Evolutionary conservation across 2,329 filamentous ascomycete genomes (phyloP).

Genomic region (Cytospora schulzeri): DNA sequence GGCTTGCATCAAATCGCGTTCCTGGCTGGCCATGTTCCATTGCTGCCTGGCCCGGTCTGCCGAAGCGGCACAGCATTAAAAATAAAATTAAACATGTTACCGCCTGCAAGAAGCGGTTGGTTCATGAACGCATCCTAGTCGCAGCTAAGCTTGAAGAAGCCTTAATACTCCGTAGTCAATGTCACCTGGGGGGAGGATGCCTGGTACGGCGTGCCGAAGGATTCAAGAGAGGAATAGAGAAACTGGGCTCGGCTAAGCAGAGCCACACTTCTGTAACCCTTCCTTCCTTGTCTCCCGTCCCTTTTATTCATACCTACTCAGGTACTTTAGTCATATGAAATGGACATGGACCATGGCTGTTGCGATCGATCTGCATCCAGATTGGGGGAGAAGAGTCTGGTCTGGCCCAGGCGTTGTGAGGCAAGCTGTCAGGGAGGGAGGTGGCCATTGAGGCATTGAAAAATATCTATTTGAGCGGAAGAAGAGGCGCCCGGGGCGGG

Average conservation of each 20-base stretch:
- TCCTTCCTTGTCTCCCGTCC: neutral
- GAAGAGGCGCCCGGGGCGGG: too few relatives aligned
- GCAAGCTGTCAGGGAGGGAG: too few relatives aligned
- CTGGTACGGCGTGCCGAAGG: neutral
- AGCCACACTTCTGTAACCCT: neutral
- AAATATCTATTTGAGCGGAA: too few relatives aligned
- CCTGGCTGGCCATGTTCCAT: neutral
- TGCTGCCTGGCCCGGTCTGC: neutral
- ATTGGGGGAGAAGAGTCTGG: too few relatives aligned
- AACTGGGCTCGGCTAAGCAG: neutral
- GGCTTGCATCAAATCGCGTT: neutral
- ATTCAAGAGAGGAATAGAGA: neutral
- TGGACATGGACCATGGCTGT: neutral
- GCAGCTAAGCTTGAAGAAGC: constrained; percentile 19
- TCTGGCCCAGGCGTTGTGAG: too few relatives aligned
- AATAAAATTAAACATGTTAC: constrained; percentile 13
- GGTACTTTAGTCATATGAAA: neutral
- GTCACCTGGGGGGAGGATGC: neutral
- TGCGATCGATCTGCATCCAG: too few relatives aligned
- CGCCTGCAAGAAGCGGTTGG: constrained; percentile 16
- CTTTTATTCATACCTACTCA: neutral
- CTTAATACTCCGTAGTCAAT: neutral
- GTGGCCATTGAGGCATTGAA: too few relatives aligned
- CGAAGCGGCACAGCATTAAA: neutral
- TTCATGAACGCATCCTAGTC: constrained; percentile 4